A percentile compares a stretch with the other conserved stretches of the same genome.
Conservation (phyloP, 1,139 yeast species). For the Martiniozyma asiatica region DNA sequence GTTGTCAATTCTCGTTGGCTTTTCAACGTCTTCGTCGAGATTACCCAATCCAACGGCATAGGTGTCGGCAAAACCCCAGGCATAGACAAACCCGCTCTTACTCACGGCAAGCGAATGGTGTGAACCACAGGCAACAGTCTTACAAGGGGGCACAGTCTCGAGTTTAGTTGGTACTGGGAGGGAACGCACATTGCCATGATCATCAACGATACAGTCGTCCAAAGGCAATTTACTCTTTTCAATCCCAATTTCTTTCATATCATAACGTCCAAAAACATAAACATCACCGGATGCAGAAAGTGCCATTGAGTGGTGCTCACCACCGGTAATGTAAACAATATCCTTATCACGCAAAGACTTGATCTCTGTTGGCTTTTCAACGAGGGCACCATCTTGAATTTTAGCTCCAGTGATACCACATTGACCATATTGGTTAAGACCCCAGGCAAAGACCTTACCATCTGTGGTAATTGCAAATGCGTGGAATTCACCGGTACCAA, state of each 20-base stretch:
- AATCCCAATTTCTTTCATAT: constrained; percentile 87
- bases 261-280: constrained; percentile 81
- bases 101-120: constrained; percentile 87
- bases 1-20: constrained; percentile 77
- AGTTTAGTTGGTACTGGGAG: constrained; percentile 75
- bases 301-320: constrained; percentile 88
- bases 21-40: constrained; percentile 84
- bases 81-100: constrained; percentile 70
- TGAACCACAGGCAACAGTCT: constrained; percentile 68
- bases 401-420: constrained; percentile 57
- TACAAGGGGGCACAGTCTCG: constrained; percentile 45
- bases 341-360: constrained; percentile 43
- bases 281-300: constrained; percentile 60
- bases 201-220: constrained; percentile 53
- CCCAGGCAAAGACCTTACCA: constrained; percentile 78
- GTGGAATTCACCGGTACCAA: constrained; percentile 92
- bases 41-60: constrained; percentile 92
- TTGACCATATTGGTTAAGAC: constrained; percentile 92
- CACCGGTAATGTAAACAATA: constrained; percentile 65
- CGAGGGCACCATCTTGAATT: constrained; percentile 72
- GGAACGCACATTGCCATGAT: constrained; percentile 73
- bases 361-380: constrained; percentile 67
- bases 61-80: constrained; percentile 98
- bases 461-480: constrained; percentile 79
- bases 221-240: constrained; percentile 42